Evolutionary conservation across 2,329 filamentous ascomycete genomes (phyloP).

Genomic region (Claviceps sp.): DNA sequence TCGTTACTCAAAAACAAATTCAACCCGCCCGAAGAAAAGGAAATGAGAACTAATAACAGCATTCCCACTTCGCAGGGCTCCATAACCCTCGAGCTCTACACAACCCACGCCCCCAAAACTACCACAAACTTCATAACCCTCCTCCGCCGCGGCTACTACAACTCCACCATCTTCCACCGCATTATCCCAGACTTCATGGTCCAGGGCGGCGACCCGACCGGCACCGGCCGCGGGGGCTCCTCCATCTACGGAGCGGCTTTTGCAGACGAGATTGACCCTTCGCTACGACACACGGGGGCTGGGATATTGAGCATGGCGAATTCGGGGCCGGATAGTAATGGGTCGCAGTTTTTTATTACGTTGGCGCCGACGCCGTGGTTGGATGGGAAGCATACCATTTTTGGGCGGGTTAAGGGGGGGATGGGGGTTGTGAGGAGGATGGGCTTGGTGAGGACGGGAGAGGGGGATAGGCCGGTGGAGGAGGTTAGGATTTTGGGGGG

Average conservation of each 20-base stretch:
- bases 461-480: conserved; percentile 67
- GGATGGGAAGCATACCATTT: conserved; percentile 94
- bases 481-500: conserved; percentile 71
- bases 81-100: conserved; percentile 83
- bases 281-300: conserved; percentile 81
- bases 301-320: conserved; percentile 97
- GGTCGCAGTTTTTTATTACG: conserved; percentile 92
- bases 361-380: conserved; percentile 90
- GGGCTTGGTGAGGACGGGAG: conserved; percentile 72
- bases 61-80: conserved; percentile 44
- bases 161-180: conserved; percentile 76
- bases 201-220: conserved; percentile 87
- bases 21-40: neutral
- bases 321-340: conserved; percentile 82
- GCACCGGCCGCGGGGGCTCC: conserved; percentile 76
- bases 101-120: conserved; percentile 72
- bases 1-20: neutral
- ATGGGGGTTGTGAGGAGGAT: conserved; percentile 76
- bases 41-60: no score
- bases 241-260: conserved; percentile 92
- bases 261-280: conserved; percentile 72
- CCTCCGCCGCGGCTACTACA: conserved; percentile 74
- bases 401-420: conserved; percentile 76
- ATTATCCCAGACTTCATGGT: conserved; percentile 96
- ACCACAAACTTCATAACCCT: conserved; percentile 82